Evolutionary conservation across 2,329 filamentous ascomycete species (phyloP).

Genomic region (Orbilia javanica): DNA sequence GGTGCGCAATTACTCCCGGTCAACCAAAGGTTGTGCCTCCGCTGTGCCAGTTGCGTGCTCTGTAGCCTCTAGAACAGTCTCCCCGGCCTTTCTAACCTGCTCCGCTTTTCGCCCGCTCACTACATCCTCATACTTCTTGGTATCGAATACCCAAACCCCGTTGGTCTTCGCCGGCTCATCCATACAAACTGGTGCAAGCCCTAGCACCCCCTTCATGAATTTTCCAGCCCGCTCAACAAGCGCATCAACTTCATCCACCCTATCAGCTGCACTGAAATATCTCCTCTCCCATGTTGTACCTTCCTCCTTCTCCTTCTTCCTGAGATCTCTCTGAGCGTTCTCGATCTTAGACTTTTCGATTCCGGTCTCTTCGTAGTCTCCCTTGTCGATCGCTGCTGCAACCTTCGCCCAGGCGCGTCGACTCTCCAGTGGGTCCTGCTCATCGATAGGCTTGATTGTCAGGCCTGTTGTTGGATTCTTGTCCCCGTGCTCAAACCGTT

Average conservation of each 20-base stretch:
- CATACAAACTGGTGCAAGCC: slow-evolving; percentile 62
- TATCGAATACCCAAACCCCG: slow-evolving; percentile 78
- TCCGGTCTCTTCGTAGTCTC: slow-evolving; percentile 85
- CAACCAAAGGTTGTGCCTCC: slow-evolving; percentile 41
- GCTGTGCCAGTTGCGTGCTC: slow-evolving; percentile 24
- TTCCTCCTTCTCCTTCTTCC: slow-evolving; percentile 80
- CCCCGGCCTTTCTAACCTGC: slow-evolving; percentile 31
- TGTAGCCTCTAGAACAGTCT: slow-evolving; percentile 45
- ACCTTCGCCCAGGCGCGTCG: slow-evolving; percentile 90
- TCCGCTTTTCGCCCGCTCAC: slow-evolving; percentile 30
- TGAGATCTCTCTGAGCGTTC: slow-evolving; percentile 82
- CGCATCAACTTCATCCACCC: slow-evolving; percentile 66
- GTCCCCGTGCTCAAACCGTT: slow-evolving; percentile 73
- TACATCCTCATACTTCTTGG: slow-evolving; percentile 62
- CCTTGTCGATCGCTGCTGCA: slow-evolving; percentile 80
- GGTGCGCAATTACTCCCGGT: neutral
- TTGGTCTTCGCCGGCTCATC: slow-evolving; percentile 76
- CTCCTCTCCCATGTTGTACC: slow-evolving; percentile 82
- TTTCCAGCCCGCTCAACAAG: slow-evolving; percentile 66
- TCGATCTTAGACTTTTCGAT: slow-evolving; percentile 90
- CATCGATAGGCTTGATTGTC: slow-evolving; percentile 76
- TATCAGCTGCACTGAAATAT: slow-evolving; percentile 77
- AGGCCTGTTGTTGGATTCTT: slow-evolving; percentile 74
- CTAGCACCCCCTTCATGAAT: slow-evolving; percentile 58
- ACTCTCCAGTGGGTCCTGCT: slow-evolving; percentile 88